phyloP scores from a whole-genome alignment of 192 early-diverging fungal genomes.

The Entophlyctis luteolus region DNA sequence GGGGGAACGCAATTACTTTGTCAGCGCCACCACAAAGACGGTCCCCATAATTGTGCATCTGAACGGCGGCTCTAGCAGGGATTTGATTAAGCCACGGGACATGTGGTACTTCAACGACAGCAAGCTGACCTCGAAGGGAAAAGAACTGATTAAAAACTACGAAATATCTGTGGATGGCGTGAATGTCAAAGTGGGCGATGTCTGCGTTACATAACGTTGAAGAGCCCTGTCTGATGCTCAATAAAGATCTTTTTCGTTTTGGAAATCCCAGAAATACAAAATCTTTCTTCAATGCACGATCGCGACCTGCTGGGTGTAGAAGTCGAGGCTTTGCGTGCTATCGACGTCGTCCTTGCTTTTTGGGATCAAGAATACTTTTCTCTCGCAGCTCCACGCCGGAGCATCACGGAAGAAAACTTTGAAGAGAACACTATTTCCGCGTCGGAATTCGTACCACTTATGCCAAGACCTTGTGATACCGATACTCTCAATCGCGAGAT shows the following conservation, averaged over 20 bases:
- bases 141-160: neutral
- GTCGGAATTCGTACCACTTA: too few relatives aligned
- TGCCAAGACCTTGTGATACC: too few relatives aligned
- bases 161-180: neutral
- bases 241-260: too few relatives aligned
- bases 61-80: neutral
- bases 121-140: neutral
- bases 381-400: neutral
- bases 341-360: slow-evolving; percentile 11
- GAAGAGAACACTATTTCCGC: too few relatives aligned
- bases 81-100: neutral
- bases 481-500: too few relatives aligned
- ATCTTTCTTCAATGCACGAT: too few relatives aligned
- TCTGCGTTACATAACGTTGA: too few relatives aligned
- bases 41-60: neutral
- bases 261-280: too few relatives aligned
- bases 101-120: neutral
- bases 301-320: too few relatives aligned
- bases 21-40: neutral
- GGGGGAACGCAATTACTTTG: neutral
- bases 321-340: slow-evolving; percentile 10
- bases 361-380: slow-evolving; percentile 30
- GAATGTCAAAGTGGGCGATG: neutral
- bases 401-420: too few relatives aligned
- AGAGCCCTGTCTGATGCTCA: too few relatives aligned